Percentiles rank a stretch among this genome's conserved stretches.
Evolutionary conservation across 2,329 filamentous ascomycete genomes (phyloP).

Genomic region (Cytospora piceae): DNA sequence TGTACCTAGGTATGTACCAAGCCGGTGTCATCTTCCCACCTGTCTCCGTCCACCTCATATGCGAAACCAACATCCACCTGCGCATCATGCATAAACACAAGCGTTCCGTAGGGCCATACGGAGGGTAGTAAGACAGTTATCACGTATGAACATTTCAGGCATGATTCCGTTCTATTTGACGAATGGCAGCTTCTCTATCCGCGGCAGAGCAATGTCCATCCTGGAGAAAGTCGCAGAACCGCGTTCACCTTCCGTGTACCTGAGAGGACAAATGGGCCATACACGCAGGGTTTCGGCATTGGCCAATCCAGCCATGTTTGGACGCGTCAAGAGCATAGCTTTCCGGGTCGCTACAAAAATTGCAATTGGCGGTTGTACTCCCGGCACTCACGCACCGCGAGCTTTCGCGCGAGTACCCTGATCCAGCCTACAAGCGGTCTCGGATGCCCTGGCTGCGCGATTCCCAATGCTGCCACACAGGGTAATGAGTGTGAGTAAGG

Average conservation of each 20-base stretch:
- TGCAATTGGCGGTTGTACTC: no score
- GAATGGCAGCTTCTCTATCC: background rate
- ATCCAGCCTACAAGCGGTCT: background rate
- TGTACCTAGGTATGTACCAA: no score
- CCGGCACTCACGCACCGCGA: background rate
- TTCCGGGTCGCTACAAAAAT: background rate
- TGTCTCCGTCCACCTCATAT: background rate
- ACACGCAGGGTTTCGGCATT: background rate
- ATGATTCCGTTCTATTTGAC: background rate
- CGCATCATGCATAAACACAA: background rate
- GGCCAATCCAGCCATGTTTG: background rate
- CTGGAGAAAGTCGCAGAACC: background rate
- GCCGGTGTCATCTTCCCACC: background rate
- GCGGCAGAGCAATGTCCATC: background rate
- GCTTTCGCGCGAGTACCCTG: background rate
- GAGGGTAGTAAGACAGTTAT: background rate
- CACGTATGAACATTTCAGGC: background rate
- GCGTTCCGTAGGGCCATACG: background rate
- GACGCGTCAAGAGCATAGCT: background rate
- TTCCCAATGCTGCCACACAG: background rate
- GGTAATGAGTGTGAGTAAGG: background rate
- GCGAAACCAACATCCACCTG: background rate
- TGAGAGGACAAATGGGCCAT: background rate
- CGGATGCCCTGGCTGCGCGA: no score
- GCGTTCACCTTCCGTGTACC: background rate